Evolutionary conservation across 805 yeast genomes (phyloP).

Genomic region (Ogataea philodendri): DNA sequence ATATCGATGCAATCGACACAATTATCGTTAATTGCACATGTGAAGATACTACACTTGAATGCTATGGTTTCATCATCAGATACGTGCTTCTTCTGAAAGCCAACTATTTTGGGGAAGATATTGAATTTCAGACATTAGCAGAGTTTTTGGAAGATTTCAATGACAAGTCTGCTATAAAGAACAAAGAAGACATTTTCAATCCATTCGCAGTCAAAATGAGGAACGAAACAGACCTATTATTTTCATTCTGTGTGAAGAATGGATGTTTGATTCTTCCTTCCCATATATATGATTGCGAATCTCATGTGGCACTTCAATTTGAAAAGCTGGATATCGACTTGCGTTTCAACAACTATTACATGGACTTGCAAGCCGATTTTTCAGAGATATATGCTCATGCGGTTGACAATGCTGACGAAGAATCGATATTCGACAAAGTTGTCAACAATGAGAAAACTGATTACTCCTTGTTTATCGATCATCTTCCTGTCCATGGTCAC

Average conservation of each 20-base stretch:
- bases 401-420: slow-evolving; percentile 26
- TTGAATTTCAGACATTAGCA: slow-evolving; percentile 81
- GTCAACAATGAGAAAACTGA: slow-evolving; percentile 15
- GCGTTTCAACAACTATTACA: slow-evolving; percentile 86
- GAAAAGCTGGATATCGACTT: slow-evolving; percentile 71
- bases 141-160: slow-evolving; percentile 54
- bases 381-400: slow-evolving; percentile 50
- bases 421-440: slow-evolving; percentile 28
- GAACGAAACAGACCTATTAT: slow-evolving; percentile 75
- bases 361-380: slow-evolving; percentile 82
- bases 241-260: slow-evolving; percentile 64
- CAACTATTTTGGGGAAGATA: slow-evolving; percentile 85
- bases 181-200: slow-evolving; percentile 1
- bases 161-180: not conserved
- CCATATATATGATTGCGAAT: slow-evolving; percentile 57
- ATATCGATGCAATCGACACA: slow-evolving; percentile 67
- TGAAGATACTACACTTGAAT: slow-evolving; percentile 61
- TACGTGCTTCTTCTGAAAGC: slow-evolving; percentile 75
- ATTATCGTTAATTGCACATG: slow-evolving; percentile 64
- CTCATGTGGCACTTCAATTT: slow-evolving; percentile 61
- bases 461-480: slow-evolving; percentile 55
- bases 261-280: slow-evolving; percentile 76
- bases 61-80: slow-evolving; percentile 76
- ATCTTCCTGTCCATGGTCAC: slow-evolving; percentile 74
- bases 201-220: slow-evolving; percentile 42